phyloP scores from a whole-genome alignment of 1,139 yeast species.

The Hyphopichia burtonii region DNA sequence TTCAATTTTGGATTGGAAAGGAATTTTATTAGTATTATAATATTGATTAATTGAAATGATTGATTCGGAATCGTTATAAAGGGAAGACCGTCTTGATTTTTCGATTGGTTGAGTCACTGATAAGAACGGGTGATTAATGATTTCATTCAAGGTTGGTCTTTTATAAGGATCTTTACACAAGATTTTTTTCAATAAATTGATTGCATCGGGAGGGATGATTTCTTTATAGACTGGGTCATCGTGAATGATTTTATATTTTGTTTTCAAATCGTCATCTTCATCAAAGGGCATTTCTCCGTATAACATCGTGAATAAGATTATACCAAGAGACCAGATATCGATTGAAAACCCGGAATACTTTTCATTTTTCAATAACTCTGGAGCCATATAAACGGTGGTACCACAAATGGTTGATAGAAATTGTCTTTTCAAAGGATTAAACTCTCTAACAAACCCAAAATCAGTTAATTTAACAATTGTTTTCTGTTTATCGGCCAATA shows the following conservation, averaged over 20 bases:
- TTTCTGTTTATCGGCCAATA: slow-evolving; percentile 66
- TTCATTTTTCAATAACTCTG: slow-evolving; percentile 70
- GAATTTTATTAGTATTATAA: slow-evolving; percentile 37
- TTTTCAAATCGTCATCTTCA: slow-evolving; percentile 70
- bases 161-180: slow-evolving; percentile 63
- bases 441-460: slow-evolving; percentile 92
- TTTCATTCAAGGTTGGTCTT: slow-evolving; percentile 61
- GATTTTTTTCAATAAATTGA: slow-evolving; percentile 50
- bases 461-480: slow-evolving; percentile 71
- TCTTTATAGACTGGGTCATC: slow-evolving; percentile 60
- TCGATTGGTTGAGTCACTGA: slow-evolving; percentile 32
- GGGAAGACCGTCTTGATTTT: slow-evolving; percentile 10
- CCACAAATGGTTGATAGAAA: slow-evolving; percentile 86
- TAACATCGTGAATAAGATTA: slow-evolving; percentile 84
- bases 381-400: slow-evolving; percentile 77
- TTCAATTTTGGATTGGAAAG: slow-evolving; percentile 62
- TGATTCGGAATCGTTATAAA: slow-evolving; percentile 33
- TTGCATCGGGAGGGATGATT: slow-evolving; percentile 47
- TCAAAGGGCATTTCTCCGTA: slow-evolving; percentile 92
- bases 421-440: slow-evolving; percentile 47
- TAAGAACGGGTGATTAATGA: slow-evolving; percentile 63
- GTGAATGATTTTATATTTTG: slow-evolving; percentile 59
- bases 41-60: slow-evolving; percentile 42
- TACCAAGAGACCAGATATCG: slow-evolving; percentile 92
- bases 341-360: slow-evolving; percentile 80